Evolutionary conservation across 208 protist species (phyloP).

Genomic region (Porcisia deanei): DNA sequence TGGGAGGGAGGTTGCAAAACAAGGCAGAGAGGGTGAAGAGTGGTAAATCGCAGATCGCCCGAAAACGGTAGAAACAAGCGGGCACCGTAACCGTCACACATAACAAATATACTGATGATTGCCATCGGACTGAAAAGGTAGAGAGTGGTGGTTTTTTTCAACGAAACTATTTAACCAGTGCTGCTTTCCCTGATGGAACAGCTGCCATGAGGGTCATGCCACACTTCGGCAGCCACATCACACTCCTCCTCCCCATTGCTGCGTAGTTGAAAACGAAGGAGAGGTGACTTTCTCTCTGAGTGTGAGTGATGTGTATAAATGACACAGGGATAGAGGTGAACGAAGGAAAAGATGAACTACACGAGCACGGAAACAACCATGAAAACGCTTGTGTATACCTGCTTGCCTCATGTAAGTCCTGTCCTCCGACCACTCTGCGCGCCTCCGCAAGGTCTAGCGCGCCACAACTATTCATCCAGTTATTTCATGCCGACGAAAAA

Average conservation of each 20-base stretch:
- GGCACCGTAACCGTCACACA: constrained; percentile 1
- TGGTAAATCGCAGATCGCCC: background rate
- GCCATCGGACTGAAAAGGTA: background rate
- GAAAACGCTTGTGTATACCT: background rate
- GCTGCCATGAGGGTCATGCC: background rate
- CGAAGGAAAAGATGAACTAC: background rate
- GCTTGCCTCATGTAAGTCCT: background rate
- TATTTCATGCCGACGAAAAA: background rate
- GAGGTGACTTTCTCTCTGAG: background rate
- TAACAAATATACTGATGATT: background rate
- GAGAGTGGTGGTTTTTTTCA: background rate
- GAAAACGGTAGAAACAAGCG: background rate
- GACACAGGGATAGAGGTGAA: background rate
- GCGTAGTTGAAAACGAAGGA: background rate
- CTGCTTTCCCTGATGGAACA: background rate
- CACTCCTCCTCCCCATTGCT: background rate
- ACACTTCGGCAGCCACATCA: background rate
- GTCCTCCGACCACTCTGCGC: background rate
- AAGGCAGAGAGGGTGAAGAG: constrained; percentile 1
- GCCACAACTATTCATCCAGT: background rate
- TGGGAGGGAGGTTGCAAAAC: background rate
- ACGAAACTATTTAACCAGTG: background rate
- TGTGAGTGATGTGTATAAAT: background rate
- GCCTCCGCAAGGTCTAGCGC: background rate
- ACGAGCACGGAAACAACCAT: background rate